Evolutionary conservation across 805 yeast genomes (phyloP).

Genomic region (Saccharomycopsis sp.): DNA sequence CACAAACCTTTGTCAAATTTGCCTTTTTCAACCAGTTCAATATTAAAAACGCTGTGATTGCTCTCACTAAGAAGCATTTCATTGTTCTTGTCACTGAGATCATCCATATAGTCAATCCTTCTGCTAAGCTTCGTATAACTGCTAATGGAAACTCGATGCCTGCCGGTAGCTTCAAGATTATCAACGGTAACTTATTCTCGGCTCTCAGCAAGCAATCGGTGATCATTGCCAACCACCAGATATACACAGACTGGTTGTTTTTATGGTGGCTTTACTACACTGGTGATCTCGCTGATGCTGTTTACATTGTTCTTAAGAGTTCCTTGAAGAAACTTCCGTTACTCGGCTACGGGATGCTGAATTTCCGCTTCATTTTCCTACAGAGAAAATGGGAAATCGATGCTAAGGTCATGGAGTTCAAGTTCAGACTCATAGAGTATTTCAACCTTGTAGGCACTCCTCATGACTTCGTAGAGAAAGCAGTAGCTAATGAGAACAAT

Average conservation of each 20-base stretch:
- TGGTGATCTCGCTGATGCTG: slow-evolving; percentile 53
- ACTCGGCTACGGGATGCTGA: slow-evolving; percentile 80
- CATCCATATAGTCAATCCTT: slow-evolving; percentile 39
- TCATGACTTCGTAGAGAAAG: not conserved
- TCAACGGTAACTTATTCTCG: slow-evolving; percentile 22
- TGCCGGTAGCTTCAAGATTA: slow-evolving; percentile 30
- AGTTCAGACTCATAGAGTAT: not conserved
- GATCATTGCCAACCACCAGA: slow-evolving; percentile 84
- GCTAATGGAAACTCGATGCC: slow-evolving; percentile 31
- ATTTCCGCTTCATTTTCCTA: slow-evolving; percentile 70
- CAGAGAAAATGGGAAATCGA: slow-evolving; percentile 85
- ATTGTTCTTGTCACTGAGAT: slow-evolving; percentile 43
- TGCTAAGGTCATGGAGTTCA: slow-evolving; percentile 32
- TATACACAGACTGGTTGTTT: slow-evolving; percentile 89
- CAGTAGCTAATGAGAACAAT: not conserved
- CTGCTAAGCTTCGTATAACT: slow-evolving; percentile 47
- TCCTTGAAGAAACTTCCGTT: slow-evolving; percentile 65
- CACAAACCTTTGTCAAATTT: slow-evolving; percentile 38
- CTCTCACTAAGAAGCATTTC: slow-evolving; percentile 53
- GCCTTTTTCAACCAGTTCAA: slow-evolving; percentile 26
- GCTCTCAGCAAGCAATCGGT: slow-evolving; percentile 47
- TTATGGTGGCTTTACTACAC: slow-evolving; percentile 82
- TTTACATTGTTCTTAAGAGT: slow-evolving; percentile 73
- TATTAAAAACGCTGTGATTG: slow-evolving; percentile 37
- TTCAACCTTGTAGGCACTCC: not conserved